These are phyloP conservation scores for Theileria parva DNA, from an alignment of 169 alveolate species.

Conservation along the genomic window DNA sequence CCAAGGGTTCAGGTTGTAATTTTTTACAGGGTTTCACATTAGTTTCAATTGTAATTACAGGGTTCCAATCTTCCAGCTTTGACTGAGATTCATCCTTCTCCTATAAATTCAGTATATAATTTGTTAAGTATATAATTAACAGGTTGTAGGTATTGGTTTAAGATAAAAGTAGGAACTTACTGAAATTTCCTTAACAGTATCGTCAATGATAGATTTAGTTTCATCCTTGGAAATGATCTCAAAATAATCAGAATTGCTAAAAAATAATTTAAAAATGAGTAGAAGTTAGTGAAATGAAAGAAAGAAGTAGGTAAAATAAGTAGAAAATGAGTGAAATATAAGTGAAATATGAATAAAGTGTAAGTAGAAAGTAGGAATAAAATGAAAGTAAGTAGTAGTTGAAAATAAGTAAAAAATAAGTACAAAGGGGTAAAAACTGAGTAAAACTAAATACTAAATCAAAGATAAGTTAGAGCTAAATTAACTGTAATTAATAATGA, in stretches of 20 bases:
- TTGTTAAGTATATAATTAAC: neutral
- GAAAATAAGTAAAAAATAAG: no score
- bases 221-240: constrained; percentile 18
- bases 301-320: no score
- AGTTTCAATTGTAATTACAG: neutral
- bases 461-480: no score
- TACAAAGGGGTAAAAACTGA: no score
- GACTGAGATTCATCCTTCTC: constrained; percentile 16
- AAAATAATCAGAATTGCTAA: constrained; percentile 8
- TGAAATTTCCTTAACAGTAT: constrained; percentile 13
- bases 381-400: no score
- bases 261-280: neutral
- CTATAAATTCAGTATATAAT: neutral
- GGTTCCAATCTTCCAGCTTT: constrained; percentile 25
- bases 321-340: no score
- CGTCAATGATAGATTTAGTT: constrained; percentile 3
- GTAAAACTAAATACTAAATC: no score
- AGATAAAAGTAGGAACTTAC: neutral
- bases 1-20: neutral
- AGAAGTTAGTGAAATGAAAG: neutral
- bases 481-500: no score
- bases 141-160: neutral
- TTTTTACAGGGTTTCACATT: neutral
- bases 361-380: no score
- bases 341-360: no score